Evolutionary conservation across 192 early-diverging fungal species (phyloP).

Genomic region (Phlyctochytrium planicorne): DNA sequence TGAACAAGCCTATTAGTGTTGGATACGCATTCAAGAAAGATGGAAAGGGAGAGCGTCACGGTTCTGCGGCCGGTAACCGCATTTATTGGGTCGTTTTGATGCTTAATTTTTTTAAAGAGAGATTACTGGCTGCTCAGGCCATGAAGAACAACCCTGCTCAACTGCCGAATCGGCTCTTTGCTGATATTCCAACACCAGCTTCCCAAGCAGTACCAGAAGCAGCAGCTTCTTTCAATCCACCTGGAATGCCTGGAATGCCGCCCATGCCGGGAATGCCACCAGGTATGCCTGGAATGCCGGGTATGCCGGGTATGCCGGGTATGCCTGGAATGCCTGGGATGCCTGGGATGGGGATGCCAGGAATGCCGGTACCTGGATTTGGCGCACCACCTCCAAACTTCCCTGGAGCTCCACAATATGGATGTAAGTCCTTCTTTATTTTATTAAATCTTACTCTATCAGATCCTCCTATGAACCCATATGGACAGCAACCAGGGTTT

Average conservation of each 20-base stretch:
- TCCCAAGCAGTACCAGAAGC: not conserved
- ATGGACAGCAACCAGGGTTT: constrained; percentile 1
- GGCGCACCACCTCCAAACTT: too few species aligned
- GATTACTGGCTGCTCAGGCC: constrained; percentile 87
- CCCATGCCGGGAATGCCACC: constrained; percentile 25
- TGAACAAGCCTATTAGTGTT: constrained; percentile 89
- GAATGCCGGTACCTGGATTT: constrained; percentile 34
- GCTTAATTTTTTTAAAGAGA: constrained; percentile 53
- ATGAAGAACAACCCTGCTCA: constrained; percentile 67
- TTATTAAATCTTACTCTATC: not conserved
- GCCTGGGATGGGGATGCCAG: constrained; percentile 32
- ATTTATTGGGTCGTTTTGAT: not conserved
- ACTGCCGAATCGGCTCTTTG: constrained; percentile 72
- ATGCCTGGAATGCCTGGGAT: constrained; percentile 21
- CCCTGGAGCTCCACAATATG: not conserved
- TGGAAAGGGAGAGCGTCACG: constrained; percentile 95
- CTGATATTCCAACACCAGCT: constrained; percentile 46
- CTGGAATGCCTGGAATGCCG: constrained; percentile 24
- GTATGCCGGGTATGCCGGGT: constrained; percentile 16
- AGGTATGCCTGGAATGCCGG: constrained; percentile 15
- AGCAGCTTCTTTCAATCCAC: constrained; percentile 9
- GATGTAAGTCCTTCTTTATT: not conserved
- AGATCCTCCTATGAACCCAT: not conserved
- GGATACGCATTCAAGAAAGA: constrained; percentile 98
- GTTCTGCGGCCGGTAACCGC: constrained; percentile 83